phyloP scores from a whole-genome alignment of 768 basidiomycete species.

The Clitopilus passeckerianus region DNA sequence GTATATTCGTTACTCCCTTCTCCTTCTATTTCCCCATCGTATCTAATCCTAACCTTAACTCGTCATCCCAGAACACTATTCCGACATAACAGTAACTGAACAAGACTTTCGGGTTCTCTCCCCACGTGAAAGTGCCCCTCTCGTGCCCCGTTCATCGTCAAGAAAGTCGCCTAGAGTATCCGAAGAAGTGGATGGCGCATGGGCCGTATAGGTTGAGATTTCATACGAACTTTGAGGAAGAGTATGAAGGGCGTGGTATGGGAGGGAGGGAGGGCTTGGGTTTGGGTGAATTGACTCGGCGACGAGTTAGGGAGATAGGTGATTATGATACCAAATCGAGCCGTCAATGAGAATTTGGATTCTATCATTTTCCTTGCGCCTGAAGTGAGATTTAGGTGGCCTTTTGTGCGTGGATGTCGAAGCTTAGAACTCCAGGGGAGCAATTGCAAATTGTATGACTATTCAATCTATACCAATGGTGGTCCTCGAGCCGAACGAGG shows the following conservation, averaged over 20 bases:
- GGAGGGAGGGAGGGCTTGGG: constrained; percentile 20
- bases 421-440: too few relatives aligned
- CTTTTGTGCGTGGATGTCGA: too few relatives aligned
- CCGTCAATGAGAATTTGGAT: too few relatives aligned
- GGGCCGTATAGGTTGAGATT: constrained; percentile 37
- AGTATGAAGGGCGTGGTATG: constrained; percentile 23
- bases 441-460: too few relatives aligned
- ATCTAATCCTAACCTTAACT: too few relatives aligned
- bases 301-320: too few relatives aligned
- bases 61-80: constrained; percentile 34
- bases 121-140: constrained; percentile 35
- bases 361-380: too few relatives aligned
- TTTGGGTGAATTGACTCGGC: too few relatives aligned
- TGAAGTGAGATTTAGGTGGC: too few relatives aligned
- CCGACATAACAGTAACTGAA: constrained; percentile 43
- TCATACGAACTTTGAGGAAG: constrained; percentile 15
- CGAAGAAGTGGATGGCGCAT: constrained; percentile 37
- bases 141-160: constrained; percentile 39
- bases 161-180: constrained; percentile 43
- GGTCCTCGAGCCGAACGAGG: too few relatives aligned
- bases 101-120: constrained; percentile 43
- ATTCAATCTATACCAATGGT: too few relatives aligned
- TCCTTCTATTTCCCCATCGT: not conserved
- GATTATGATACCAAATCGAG: too few relatives aligned
- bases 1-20: constrained; percentile 16